Evolutionary conservation across 306 rosid genomes (phyloP).

Genomic region (Styphnolobium japonicum): DNA sequence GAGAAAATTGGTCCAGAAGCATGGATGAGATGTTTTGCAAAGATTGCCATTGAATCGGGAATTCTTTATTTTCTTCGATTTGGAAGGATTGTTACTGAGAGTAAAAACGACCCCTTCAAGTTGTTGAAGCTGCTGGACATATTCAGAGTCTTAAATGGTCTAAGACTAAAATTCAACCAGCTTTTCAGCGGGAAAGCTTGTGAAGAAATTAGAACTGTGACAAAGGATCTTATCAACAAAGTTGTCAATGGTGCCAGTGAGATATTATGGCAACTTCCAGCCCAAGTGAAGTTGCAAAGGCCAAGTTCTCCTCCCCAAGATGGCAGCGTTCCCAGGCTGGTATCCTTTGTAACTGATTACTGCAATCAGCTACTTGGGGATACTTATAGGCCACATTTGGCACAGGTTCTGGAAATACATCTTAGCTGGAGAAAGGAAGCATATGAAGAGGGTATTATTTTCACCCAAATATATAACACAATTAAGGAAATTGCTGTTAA

Average conservation of each 20-base stretch:
- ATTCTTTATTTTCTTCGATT: conserved; percentile 64
- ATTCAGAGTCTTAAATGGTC: conserved; percentile 56
- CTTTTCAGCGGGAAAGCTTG: conserved; percentile 62
- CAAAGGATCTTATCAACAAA: conserved; percentile 64
- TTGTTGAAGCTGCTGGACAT: conserved; percentile 72
- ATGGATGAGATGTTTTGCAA: conserved; percentile 51
- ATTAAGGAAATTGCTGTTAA: conserved; percentile 69
- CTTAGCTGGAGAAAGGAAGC: conserved; percentile 61
- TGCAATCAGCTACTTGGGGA: conserved; percentile 66
- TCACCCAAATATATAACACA: conserved; percentile 38
- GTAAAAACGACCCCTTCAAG: conserved; percentile 64
- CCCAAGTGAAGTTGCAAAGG: conserved; percentile 71
- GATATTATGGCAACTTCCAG: conserved; percentile 78
- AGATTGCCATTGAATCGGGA: conserved; percentile 56
- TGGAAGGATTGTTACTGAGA: conserved; percentile 53
- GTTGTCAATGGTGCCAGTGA: conserved; percentile 64
- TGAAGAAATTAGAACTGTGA: conserved; percentile 51
- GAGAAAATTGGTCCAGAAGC: conserved; percentile 44
- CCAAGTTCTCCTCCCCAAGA: conserved; percentile 66
- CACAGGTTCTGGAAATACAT: conserved; percentile 58
- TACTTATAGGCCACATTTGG: conserved; percentile 55
- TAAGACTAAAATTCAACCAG: conserved; percentile 62
- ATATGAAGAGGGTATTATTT: conserved; percentile 44
- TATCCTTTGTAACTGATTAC: conserved; percentile 63
- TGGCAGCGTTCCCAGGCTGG: conserved; percentile 77